A percentile compares a stretch with the other conserved stretches of the same genome.
Evolutionary conservation across 345 rosid genomes (phyloP).

Genomic region (Crucihimalaya himalaica): DNA sequence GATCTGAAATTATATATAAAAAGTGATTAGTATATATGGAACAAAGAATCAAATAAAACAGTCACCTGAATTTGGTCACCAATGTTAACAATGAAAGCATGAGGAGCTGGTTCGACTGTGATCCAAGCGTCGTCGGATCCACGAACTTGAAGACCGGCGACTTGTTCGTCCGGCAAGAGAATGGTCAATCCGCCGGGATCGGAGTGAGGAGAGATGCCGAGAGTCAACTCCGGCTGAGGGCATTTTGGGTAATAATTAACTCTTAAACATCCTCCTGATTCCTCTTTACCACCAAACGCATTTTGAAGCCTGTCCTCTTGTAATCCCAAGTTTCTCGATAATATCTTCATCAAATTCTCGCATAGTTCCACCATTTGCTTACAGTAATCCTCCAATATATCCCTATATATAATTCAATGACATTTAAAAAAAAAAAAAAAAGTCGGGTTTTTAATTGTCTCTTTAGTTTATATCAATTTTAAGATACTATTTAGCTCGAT

Average conservation of each 20-base stretch:
- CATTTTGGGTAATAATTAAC: conserved; percentile 88
- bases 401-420: conserved; percentile 46
- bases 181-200: conserved; percentile 92
- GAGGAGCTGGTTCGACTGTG: conserved; percentile 68
- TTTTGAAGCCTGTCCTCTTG: conserved; percentile 53
- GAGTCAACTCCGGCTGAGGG: conserved; percentile 81
- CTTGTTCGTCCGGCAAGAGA: conserved; percentile 67
- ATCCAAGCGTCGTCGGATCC: conserved; percentile 60
- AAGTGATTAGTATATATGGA: background rate
- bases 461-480: background rate
- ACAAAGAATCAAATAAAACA: background rate
- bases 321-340: conserved; percentile 70
- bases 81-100: conserved; percentile 80
- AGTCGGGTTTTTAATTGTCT: background rate
- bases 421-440: background rate
- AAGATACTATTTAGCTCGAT: background rate
- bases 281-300: conserved; percentile 68
- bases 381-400: conserved; percentile 66
- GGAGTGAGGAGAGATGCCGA: conserved; percentile 84
- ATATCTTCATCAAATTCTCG: conserved; percentile 60
- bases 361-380: conserved; percentile 57
- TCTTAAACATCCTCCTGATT: conserved; percentile 73
- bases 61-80: conserved; percentile 92
- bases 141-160: conserved; percentile 78
- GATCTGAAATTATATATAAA: too few relatives aligned